Conservation (phyloP, 1,139 yeast genomes). For the Blastobotrys aristatus region DNA sequence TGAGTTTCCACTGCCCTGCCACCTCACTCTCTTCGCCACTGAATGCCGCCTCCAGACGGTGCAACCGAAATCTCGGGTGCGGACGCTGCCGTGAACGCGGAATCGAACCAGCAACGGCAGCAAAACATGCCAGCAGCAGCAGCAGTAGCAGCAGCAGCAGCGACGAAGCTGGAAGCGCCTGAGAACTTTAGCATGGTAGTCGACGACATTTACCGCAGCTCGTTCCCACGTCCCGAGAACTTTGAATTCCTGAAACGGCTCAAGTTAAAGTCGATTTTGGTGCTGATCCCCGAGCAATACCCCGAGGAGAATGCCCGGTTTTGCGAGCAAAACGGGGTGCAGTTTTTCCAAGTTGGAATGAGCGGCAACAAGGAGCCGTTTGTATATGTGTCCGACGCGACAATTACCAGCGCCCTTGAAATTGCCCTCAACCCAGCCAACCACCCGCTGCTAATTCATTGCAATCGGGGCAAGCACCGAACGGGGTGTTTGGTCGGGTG, state of each 20-base stretch:
- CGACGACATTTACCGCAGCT: constrained; percentile 73
- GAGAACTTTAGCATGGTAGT: constrained; percentile 88
- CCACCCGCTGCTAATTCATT: constrained; percentile 88
- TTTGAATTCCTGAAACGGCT: constrained; percentile 62
- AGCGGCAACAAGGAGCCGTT: constrained; percentile 69
- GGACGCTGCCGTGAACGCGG: too few species aligned
- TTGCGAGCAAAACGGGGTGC: constrained; percentile 53
- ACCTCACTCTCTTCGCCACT: too few species aligned
- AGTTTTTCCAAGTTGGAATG: constrained; percentile 82
- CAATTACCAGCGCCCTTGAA: constrained; percentile 75
- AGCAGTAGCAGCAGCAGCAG: not conserved
- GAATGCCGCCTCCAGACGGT: too few species aligned
- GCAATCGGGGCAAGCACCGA: constrained; percentile 93
- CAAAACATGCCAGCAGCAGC: not conserved
- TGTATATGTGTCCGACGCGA: constrained; percentile 53
- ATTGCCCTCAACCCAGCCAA: constrained; percentile 77
- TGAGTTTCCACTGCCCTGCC: too few species aligned
- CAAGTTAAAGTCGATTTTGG: constrained; percentile 66
- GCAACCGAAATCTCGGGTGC: too few species aligned
- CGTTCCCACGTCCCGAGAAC: constrained; percentile 83
- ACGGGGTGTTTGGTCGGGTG: constrained; percentile 97
- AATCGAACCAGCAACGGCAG: too few species aligned
- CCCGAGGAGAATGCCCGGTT: constrained; percentile 72
- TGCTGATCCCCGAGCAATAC: constrained; percentile 86
- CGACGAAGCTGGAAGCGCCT: constrained; percentile 39